These are phyloP conservation scores for Penicillium thymicola DNA, from an alignment of 2,329 filamentous ascomycete genomes.

Conservation along the genomic window DNA sequence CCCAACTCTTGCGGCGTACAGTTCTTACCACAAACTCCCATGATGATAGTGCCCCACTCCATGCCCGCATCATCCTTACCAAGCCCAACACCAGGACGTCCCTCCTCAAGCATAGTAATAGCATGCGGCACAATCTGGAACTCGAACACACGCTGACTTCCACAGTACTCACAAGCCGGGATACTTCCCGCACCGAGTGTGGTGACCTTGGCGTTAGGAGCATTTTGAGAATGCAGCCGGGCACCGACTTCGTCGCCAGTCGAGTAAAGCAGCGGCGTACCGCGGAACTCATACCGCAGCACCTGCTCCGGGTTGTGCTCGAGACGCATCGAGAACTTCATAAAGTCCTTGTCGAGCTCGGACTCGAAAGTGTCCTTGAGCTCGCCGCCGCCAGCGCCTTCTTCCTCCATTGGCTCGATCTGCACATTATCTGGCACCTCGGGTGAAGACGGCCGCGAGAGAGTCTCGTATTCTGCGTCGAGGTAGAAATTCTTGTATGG, in stretches of 20 bases:
- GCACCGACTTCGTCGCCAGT: slow-evolving; percentile 71
- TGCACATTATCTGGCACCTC: slow-evolving; percentile 49
- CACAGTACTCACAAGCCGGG: slow-evolving; percentile 74
- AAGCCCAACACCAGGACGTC: slow-evolving; percentile 59
- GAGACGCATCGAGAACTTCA: slow-evolving; percentile 74
- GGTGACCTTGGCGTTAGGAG: slow-evolving; percentile 27
- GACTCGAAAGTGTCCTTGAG: slow-evolving; percentile 74
- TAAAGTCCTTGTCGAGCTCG: slow-evolving; percentile 70
- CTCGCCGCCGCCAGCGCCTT: slow-evolving; percentile 33
- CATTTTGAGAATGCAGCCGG: slow-evolving; percentile 46
- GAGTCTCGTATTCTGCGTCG: slow-evolving; percentile 88
- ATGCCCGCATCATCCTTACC: slow-evolving; percentile 69
- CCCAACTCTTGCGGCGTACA: slow-evolving; percentile 65
- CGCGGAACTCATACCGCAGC: slow-evolving; percentile 74
- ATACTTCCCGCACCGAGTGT: slow-evolving; percentile 47
- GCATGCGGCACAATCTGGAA: slow-evolving; percentile 87
- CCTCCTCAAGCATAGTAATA: slow-evolving; percentile 80
- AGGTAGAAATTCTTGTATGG: slow-evolving; percentile 76
- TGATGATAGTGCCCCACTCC: slow-evolving; percentile 94
- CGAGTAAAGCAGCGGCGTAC: slow-evolving; percentile 74
- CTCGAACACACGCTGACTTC: slow-evolving; percentile 75
- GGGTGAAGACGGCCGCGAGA: slow-evolving; percentile 57
- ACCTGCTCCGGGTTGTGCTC: slow-evolving; percentile 79
- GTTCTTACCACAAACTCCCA: slow-evolving; percentile 79
- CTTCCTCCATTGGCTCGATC: slow-evolving; percentile 39